Conservation (phyloP, 2,329 filamentous ascomycete species). For the Cladosporium sp. region DNA sequence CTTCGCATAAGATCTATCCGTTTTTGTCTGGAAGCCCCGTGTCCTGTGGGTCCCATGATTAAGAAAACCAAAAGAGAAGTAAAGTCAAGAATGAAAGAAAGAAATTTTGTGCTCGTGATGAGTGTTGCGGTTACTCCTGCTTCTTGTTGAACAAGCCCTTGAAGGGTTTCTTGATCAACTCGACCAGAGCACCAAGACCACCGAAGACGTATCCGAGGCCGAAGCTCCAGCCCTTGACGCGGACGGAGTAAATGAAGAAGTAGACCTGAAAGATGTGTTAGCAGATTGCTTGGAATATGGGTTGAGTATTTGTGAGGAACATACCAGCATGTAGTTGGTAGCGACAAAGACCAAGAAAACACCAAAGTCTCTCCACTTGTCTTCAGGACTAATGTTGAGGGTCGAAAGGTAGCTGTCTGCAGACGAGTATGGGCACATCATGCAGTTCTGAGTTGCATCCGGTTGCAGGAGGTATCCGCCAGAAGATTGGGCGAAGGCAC, state of each 20-base stretch:
- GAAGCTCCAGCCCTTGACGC: constrained; percentile 66
- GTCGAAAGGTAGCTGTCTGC: constrained; percentile 63
- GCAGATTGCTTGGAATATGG: constrained; percentile 39
- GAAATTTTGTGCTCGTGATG: neutral
- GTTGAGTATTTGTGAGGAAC: neutral
- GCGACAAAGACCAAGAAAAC: constrained; percentile 67
- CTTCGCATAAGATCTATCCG: constrained; percentile 6
- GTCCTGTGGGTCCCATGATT: constrained; percentile 4
- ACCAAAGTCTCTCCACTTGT: constrained; percentile 71
- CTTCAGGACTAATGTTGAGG: constrained; percentile 48
- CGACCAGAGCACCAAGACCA: constrained; percentile 38
- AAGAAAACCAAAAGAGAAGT: neutral
- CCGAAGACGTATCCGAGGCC: constrained; percentile 58
- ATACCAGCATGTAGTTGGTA: constrained; percentile 59
- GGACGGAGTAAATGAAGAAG: constrained; percentile 71
- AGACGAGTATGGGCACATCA: constrained; percentile 64
- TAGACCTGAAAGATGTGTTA: constrained; percentile 13
- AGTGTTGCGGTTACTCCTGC: neutral
- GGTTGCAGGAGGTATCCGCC: constrained; percentile 62
- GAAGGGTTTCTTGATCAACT: constrained; percentile 32
- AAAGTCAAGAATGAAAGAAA: neutral
- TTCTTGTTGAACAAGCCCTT: constrained; percentile 20
- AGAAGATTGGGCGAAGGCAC: constrained; percentile 50
- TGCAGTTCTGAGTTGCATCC: constrained; percentile 54
- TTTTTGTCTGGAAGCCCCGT: neutral